These are phyloP conservation scores for Fomitopsis pulvina DNA, from an alignment of 768 basidiomycete genomes.

Conservation along the genomic window DNA sequence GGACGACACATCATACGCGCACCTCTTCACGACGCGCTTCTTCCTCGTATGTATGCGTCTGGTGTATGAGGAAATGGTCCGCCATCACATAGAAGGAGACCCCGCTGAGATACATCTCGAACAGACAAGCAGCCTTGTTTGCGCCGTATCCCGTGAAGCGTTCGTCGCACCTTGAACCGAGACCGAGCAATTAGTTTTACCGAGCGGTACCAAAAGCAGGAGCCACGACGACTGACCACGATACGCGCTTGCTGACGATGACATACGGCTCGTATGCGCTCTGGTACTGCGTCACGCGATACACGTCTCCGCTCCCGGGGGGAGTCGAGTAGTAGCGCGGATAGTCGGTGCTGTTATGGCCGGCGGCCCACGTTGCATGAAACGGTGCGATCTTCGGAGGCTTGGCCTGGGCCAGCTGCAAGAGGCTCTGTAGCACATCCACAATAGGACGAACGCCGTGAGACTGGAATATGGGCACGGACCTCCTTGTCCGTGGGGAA, in stretches of 20 bases:
- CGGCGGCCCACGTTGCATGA: constrained; percentile 69
- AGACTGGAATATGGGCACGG: no score
- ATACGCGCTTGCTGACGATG: constrained; percentile 67
- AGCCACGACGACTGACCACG: constrained; percentile 46
- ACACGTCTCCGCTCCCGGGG: constrained; percentile 58
- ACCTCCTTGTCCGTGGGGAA: constrained; percentile 74
- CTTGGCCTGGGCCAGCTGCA: constrained; percentile 47
- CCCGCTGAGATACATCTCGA: constrained; percentile 86
- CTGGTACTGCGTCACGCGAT: constrained; percentile 72
- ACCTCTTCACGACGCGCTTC: constrained; percentile 67
- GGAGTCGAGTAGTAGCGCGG: constrained; percentile 45
- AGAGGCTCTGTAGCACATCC: constrained; percentile 35
- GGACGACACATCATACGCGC: no score
- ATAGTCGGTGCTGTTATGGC: constrained; percentile 82
- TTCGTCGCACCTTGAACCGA: constrained; percentile 70
- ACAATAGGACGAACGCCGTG: background rate
- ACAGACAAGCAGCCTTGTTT: constrained; percentile 90
- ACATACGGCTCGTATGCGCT: constrained; percentile 87
- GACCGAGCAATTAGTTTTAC: constrained; percentile 8
- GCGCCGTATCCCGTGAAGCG: constrained; percentile 88
- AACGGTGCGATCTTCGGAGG: constrained; percentile 58
- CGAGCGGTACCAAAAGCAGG: background rate
- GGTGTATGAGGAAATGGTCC: constrained; percentile 87
- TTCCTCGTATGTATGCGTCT: constrained; percentile 80
- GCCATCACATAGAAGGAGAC: constrained; percentile 77